Evolutionary conservation across 441 rosid genomes (phyloP).

Genomic region (Mallotus japonicus): DNA sequence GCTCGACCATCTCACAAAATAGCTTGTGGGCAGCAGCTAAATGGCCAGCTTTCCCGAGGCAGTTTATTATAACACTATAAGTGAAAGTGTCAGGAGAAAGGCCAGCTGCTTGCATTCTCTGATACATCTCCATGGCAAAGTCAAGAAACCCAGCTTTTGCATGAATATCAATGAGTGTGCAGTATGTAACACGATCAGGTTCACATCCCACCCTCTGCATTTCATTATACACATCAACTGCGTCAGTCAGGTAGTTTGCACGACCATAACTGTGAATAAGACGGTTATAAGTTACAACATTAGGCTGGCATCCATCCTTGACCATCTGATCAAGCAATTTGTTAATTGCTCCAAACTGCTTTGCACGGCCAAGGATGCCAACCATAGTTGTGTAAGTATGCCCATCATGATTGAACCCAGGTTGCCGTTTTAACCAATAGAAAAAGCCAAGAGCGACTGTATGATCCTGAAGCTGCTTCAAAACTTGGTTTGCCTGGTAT

Average conservation of each 20-base stretch:
- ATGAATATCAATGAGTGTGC: slow-evolving; percentile 86
- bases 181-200: slow-evolving; percentile 87
- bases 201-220: slow-evolving; percentile 73
- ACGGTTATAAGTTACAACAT: slow-evolving; percentile 82
- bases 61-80: slow-evolving; percentile 86
- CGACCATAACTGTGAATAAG: slow-evolving; percentile 90
- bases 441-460: slow-evolving; percentile 76
- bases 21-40: slow-evolving; percentile 71
- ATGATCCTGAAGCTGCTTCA: slow-evolving; percentile 75
- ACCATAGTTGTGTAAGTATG: slow-evolving; percentile 95
- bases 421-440: slow-evolving; percentile 66
- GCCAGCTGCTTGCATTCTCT: slow-evolving; percentile 72
- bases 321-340: slow-evolving; percentile 78
- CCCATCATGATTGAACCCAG: slow-evolving; percentile 78
- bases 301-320: slow-evolving; percentile 75
- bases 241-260: slow-evolving; percentile 77
- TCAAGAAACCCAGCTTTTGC: slow-evolving; percentile 95
- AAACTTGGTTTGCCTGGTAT: slow-evolving; percentile 86
- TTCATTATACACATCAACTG: slow-evolving; percentile 63
- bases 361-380: slow-evolving; percentile 84
- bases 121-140: slow-evolving; percentile 80
- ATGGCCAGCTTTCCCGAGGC: slow-evolving; percentile 94
- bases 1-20: slow-evolving; percentile 79
- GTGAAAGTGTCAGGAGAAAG: slow-evolving; percentile 91
- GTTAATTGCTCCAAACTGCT: slow-evolving; percentile 64